phyloP scores from a whole-genome alignment of 73 alveolate species.

The Stentor roeselii region DNA sequence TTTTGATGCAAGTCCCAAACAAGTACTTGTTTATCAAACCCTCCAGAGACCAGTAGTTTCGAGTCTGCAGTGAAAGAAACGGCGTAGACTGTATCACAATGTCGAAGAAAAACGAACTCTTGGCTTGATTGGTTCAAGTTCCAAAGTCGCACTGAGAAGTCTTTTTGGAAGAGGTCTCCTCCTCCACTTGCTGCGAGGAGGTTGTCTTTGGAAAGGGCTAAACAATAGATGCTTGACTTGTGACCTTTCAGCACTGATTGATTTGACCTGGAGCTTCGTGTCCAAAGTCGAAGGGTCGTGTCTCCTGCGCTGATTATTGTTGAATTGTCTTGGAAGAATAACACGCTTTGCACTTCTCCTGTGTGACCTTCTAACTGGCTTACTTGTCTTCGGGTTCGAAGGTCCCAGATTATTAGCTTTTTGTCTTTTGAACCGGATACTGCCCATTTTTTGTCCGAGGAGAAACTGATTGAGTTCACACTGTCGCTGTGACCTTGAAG shows the following conservation, averaged over 20 bases:
- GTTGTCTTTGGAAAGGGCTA: neutral
- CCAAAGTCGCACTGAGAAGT: neutral
- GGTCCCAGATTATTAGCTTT: neutral
- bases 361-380: neutral
- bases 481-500: neutral
- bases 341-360: neutral
- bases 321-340: too few relatives aligned
- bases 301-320: neutral
- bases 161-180: neutral
- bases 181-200: neutral
- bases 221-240: neutral
- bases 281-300: neutral
- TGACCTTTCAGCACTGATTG: neutral
- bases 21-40: neutral
- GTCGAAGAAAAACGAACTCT: neutral
- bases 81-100: neutral
- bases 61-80: neutral
- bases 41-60: neutral
- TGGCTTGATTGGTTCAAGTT: too few relatives aligned
- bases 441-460: neutral
- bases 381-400: neutral
- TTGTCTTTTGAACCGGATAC: neutral
- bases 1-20: neutral
- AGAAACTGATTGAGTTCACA: neutral
- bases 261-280: neutral